phyloP scores from a whole-genome alignment of 2,329 filamentous ascomycete genomes.

The Apiospora rasikravindrae region DNA sequence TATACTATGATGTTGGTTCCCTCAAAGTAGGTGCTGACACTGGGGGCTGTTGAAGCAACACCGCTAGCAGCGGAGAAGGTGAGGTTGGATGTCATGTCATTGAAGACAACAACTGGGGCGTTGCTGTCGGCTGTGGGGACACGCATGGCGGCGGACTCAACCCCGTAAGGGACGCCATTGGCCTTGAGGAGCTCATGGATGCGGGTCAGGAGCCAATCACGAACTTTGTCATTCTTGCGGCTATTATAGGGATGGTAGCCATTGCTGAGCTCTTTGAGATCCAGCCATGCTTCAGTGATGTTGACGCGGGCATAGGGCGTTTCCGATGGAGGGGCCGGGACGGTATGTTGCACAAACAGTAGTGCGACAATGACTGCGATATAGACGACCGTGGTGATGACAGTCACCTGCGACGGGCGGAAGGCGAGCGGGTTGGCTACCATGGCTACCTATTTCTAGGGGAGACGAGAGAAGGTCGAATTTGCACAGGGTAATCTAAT shows the following conservation, averaged over 20 bases:
- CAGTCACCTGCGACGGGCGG: constrained; percentile 14
- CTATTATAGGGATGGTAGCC: constrained; percentile 90
- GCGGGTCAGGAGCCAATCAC: constrained; percentile 74
- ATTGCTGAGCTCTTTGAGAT: constrained; percentile 76
- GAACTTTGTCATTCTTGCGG: constrained; percentile 78
- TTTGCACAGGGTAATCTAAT: neutral
- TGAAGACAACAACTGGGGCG: constrained; percentile 68
- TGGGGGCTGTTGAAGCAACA: constrained; percentile 28
- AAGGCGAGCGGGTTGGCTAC: constrained; percentile 20
- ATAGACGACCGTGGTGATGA: constrained; percentile 17
- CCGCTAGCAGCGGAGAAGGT: constrained; percentile 56
- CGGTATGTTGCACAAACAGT: constrained; percentile 12
- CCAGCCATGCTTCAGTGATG: constrained; percentile 83
- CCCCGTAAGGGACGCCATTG: constrained; percentile 47
- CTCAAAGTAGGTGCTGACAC: constrained; percentile 76
- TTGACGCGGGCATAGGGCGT: constrained; percentile 70
- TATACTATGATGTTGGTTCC: constrained; percentile 89
- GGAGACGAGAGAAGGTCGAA: neutral
- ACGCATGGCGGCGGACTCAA: neutral
- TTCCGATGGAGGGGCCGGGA: constrained; percentile 12
- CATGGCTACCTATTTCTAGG: constrained; percentile 3
- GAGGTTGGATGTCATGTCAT: constrained; percentile 78
- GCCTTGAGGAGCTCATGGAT: constrained; percentile 71
- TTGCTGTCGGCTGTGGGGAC: constrained; percentile 39
- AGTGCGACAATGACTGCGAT: constrained; percentile 17